These are phyloP conservation scores for Xylariaceae sp. DNA, from an alignment of 2,329 filamentous ascomycete genomes.

Conservation along the genomic window DNA sequence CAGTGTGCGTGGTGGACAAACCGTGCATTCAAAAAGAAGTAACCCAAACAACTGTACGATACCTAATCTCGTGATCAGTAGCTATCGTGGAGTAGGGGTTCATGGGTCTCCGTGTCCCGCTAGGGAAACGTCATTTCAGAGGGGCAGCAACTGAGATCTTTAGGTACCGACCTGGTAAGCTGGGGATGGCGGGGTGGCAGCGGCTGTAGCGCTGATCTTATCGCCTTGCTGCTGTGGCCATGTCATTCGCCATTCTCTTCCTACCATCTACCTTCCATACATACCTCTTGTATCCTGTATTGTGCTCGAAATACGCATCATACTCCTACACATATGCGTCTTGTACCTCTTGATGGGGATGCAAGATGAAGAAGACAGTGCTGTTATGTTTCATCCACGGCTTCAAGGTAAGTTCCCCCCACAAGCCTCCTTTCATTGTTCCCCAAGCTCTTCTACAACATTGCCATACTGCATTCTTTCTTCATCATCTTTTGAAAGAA, in stretches of 20 bases:
- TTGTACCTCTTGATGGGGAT: constrained; percentile 24
- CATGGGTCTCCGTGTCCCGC: constrained; percentile 4
- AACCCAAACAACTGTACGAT: too few species aligned
- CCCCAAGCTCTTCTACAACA: background rate
- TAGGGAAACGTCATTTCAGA: constrained; percentile 15
- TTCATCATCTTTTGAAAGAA: background rate
- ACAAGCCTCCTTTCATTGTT: background rate
- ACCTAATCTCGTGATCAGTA: background rate
- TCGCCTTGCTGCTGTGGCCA: too few species aligned
- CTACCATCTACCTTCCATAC: constrained; percentile 1
- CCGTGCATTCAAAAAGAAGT: too few species aligned
- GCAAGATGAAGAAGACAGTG: constrained; percentile 70
- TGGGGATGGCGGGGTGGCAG: constrained; percentile 1
- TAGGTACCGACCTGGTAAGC: background rate
- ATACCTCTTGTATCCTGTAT: too few species aligned
- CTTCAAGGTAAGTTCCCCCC: constrained; percentile 55
- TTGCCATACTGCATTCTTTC: background rate
- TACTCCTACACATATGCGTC: constrained; percentile 3
- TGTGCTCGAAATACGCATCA: too few species aligned
- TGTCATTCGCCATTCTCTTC: background rate
- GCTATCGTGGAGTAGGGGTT: constrained; percentile 1
- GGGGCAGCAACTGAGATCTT: constrained; percentile 4
- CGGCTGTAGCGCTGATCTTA: too few species aligned
- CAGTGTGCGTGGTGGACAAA: too few species aligned
- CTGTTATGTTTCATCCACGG: constrained; percentile 83